These are phyloP conservation scores for Solanum sejunctum DNA, from an alignment of 257 asterid species.

Conservation along the genomic window DNA sequence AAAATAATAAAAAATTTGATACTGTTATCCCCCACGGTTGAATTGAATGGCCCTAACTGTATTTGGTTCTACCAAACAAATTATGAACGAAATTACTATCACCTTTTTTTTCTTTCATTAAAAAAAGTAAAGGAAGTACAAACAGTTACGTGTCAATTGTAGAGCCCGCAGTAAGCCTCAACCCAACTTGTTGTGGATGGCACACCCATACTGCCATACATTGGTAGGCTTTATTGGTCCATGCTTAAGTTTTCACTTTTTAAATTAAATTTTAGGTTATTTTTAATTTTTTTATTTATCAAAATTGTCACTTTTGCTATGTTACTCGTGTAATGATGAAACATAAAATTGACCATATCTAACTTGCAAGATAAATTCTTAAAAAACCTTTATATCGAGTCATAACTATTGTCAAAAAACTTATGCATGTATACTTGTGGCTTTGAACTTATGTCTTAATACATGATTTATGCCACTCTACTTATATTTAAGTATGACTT, in stretches of 20 bases:
- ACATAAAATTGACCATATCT: not conserved
- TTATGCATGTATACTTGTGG: not conserved
- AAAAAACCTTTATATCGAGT: not conserved
- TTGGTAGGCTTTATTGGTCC: not conserved
- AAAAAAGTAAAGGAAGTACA: not conserved
- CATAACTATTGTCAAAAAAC: not conserved
- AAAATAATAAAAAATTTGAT: too few relatives aligned
- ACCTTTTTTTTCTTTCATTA: not conserved
- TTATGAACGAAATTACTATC: not conserved
- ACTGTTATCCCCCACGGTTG: not conserved
- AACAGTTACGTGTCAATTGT: conserved; percentile 3
- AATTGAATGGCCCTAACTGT: not conserved
- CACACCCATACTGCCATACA: not conserved
- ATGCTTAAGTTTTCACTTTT: too few relatives aligned
- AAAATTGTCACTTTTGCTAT: too few relatives aligned
- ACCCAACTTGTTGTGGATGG: not conserved
- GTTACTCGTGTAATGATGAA: too few relatives aligned
- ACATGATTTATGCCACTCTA: too few relatives aligned
- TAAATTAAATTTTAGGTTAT: too few relatives aligned
- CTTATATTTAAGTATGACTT: too few relatives aligned
- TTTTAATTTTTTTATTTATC: not conserved
- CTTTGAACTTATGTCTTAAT: not conserved
- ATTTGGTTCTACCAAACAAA: not conserved
- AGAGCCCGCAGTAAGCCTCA: not conserved
- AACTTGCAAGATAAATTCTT: too few relatives aligned